These are phyloP conservation scores for Allomyces macrogynus DNA, from an alignment of 192 early-diverging fungal species.

Conservation along the genomic window DNA sequence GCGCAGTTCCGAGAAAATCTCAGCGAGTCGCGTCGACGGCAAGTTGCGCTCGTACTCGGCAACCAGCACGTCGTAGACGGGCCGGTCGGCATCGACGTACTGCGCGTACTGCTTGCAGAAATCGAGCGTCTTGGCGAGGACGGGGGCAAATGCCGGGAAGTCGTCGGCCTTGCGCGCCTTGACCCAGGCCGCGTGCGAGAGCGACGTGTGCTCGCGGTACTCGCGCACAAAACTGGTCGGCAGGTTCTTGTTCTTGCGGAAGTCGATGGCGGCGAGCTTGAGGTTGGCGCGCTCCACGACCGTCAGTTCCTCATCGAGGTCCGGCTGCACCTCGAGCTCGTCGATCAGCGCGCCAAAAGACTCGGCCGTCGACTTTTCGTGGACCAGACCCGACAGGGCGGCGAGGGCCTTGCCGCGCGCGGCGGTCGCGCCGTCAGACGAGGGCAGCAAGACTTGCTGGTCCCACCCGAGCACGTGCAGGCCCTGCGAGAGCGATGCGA, in stretches of 20 bases:
- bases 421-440: slow-evolving; percentile 9
- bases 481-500: too few relatives aligned
- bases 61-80: slow-evolving; percentile 15
- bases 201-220: neutral
- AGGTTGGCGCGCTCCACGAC: neutral
- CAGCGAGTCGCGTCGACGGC: slow-evolving; percentile 13
- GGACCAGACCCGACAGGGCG: slow-evolving; percentile 7
- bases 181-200: slow-evolving; percentile 9
- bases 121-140: slow-evolving; percentile 10
- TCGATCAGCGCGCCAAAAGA: slow-evolving; percentile 11
- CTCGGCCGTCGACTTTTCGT: slow-evolving; percentile 9
- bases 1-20: slow-evolving; percentile 13
- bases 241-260: neutral
- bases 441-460: slow-evolving; percentile 21
- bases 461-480: slow-evolving; percentile 12
- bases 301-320: slow-evolving; percentile 3
- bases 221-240: slow-evolving; percentile 1
- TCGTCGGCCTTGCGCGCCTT: slow-evolving; percentile 15
- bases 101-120: slow-evolving; percentile 11
- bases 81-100: slow-evolving; percentile 13
- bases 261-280: neutral
- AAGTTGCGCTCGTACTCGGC: slow-evolving; percentile 16
- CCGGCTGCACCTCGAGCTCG: slow-evolving; percentile 10
- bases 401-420: slow-evolving; percentile 6
- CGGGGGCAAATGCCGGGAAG: slow-evolving; percentile 15